Evolutionary conservation across 2,329 filamentous ascomycete species (phyloP), one percentile per base, ranked within the genome.

Genomic region (Colletotrichum sp.): DNA sequence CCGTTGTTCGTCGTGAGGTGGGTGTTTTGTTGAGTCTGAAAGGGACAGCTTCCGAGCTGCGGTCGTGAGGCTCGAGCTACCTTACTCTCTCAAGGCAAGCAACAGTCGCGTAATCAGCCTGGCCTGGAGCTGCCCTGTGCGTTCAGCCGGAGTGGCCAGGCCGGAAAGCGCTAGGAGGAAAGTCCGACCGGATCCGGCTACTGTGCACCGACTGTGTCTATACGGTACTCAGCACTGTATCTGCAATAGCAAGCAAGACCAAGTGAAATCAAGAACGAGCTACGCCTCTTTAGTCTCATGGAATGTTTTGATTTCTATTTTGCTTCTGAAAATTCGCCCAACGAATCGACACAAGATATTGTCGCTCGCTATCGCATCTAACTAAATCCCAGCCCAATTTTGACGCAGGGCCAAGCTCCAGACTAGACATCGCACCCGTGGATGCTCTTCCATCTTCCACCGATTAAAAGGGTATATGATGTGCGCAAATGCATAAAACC

Each of bases 101-200:
- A 77, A 75, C 72, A 64, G 76, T 78, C 76, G 76, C 76, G 76
- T 78, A 78, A 78, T 77, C 76, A 77, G 75, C 76, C 76, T 78
- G 71, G 75, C 76, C 76, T 78, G 61, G 71, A 52, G 73, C 38
- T 77, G 76, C 75, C 72, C 76, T 74, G 76, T 77, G 76, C 76
- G 73, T 52, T 64, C 34, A n/a, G 26, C 61, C 38, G 28, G 43
- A 48, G 28, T 73, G 63, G 65, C 65, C 52, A 74, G 32, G 24
- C 62, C 72, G 62, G 52, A 75, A 66, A 68, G 63, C 73, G 75
- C 75, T 76, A 76, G 74, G 74, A 76, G 71, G 71, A 76, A 74
- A 76, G 74, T 76, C 71, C 74, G 61, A 67, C 74, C 74, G 71
- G 59, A 76, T 76, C 74, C 74, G 74, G 65, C 1, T 30, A 74